A percentile compares a stretch with the other conserved stretches of the same genome.
Evolutionary conservation across 805 yeast species (phyloP).

Genomic region (Metschnikowia koreensis): DNA sequence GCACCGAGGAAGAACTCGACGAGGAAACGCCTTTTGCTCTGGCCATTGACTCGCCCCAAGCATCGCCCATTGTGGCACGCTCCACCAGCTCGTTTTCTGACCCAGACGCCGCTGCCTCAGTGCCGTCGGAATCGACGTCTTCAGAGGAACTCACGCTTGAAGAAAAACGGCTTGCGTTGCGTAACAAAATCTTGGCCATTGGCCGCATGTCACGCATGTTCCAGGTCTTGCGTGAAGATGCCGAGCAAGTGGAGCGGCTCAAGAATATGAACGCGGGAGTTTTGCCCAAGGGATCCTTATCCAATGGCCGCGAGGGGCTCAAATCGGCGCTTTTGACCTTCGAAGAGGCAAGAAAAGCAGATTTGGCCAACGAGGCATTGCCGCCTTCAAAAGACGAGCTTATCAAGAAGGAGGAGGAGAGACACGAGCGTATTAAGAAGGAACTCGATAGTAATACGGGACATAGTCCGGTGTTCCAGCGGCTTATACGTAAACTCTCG

Average conservation of each 20-base stretch:
- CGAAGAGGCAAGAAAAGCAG: slow-evolving; percentile 80
- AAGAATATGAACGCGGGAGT: slow-evolving; percentile 71
- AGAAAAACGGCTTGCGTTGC: slow-evolving; percentile 50
- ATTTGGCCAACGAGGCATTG: slow-evolving; percentile 77
- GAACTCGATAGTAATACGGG: slow-evolving; percentile 32
- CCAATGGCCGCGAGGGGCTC: slow-evolving; percentile 81
- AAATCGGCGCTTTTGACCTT: slow-evolving; percentile 66
- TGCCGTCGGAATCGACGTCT: slow-evolving; percentile 2
- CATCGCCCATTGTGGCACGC: slow-evolving; percentile 23
- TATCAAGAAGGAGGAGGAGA: slow-evolving; percentile 42
- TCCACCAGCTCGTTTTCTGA: slow-evolving; percentile 8
- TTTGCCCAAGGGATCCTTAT: slow-evolving; percentile 81
- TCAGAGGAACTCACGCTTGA: slow-evolving; percentile 28
- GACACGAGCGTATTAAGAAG: slow-evolving; percentile 42
- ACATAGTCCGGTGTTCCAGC: slow-evolving; percentile 37
- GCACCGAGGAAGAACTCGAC: slow-evolving; percentile 92
- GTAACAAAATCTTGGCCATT: slow-evolving; percentile 90
- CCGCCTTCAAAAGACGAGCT: slow-evolving; percentile 76
- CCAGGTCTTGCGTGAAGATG: slow-evolving; percentile 80
- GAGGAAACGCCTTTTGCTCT: slow-evolving; percentile 61
- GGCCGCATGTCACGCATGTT: slow-evolving; percentile 96
- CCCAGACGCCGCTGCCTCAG: background rate
- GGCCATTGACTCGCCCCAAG: slow-evolving; percentile 11
- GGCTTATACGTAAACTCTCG: slow-evolving; percentile 38
- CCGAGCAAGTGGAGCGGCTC: slow-evolving; percentile 79